These are phyloP conservation scores for Periconia macrospinosa DNA, from an alignment of 2,329 filamentous ascomycete species.

Conservation along the genomic window DNA sequence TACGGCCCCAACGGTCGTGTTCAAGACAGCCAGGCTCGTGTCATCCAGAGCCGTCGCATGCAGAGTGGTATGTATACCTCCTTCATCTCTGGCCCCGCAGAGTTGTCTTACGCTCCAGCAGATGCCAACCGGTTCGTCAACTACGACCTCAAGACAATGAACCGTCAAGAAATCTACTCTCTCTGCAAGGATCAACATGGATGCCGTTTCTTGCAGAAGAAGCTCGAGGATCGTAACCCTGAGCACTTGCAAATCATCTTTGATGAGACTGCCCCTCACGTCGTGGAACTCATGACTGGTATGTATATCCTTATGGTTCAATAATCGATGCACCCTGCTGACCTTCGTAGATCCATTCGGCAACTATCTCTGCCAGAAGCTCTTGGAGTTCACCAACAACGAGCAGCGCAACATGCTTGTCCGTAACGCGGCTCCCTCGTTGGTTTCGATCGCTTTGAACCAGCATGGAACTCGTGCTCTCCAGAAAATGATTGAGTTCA, in stretches of 20 bases:
- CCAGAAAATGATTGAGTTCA: slow-evolving; percentile 99
- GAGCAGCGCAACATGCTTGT: slow-evolving; percentile 93
- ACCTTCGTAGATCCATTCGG: slow-evolving; percentile 77
- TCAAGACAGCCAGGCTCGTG: slow-evolving; percentile 74
- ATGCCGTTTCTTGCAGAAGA: slow-evolving; percentile 94
- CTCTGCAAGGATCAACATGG: slow-evolving; percentile 98
- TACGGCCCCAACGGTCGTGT: slow-evolving; percentile 54
- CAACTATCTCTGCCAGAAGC: slow-evolving; percentile 98
- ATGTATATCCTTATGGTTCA: slow-evolving; percentile 15
- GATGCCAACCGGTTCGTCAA: slow-evolving; percentile 76
- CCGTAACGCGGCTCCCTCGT: slow-evolving; percentile 81
- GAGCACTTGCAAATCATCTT: slow-evolving; percentile 92
- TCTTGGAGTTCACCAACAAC: slow-evolving; percentile 92
- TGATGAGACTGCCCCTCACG: slow-evolving; percentile 87
- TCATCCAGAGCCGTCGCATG: slow-evolving; percentile 74
- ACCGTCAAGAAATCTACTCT: slow-evolving; percentile 76
- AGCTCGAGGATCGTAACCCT: slow-evolving; percentile 84
- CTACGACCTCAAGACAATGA: slow-evolving; percentile 76
- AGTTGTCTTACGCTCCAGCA: slow-evolving; percentile 18
- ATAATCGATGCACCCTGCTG: slow-evolving; percentile 16
- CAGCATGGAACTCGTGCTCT: slow-evolving; percentile 95
- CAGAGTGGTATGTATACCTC: slow-evolving; percentile 70
- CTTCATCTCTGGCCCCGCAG: neutral
- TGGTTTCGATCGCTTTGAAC: slow-evolving; percentile 93
- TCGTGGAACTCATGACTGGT: slow-evolving; percentile 94